Conservation (phyloP, 2,329 filamentous ascomycete species). For the Colletotrichum limetticola region DNA sequence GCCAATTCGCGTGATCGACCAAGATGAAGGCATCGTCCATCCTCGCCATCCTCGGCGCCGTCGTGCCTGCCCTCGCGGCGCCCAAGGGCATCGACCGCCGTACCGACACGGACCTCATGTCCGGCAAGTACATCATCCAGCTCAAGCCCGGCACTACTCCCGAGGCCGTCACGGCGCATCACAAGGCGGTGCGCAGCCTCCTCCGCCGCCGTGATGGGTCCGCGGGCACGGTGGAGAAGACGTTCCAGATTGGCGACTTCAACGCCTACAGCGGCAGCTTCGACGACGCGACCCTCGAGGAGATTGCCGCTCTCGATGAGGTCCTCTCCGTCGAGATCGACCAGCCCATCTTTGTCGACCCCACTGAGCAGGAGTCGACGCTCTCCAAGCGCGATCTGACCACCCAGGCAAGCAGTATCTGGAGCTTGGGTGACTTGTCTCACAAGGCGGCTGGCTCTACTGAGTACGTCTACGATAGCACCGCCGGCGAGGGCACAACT, state of each 20-base stretch:
- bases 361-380: not conserved
- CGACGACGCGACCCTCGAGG: conserved; percentile 50
- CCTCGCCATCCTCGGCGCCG: conserved; percentile 11
- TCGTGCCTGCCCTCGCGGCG: conserved; percentile 16
- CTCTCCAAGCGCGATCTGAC: conserved; percentile 27
- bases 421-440: conserved; percentile 51
- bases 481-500: conserved; percentile 39
- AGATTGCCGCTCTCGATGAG: conserved; percentile 49
- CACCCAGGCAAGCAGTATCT: conserved; percentile 39
- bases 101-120: conserved; percentile 38
- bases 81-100: conserved; percentile 9
- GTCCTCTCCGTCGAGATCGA: conserved; percentile 46
- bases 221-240: conserved; percentile 39
- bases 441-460: conserved; percentile 46
- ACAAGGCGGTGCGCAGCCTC: conserved; percentile 43
- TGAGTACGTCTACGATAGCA: conserved; percentile 42
- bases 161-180: conserved; percentile 40
- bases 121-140: conserved; percentile 58
- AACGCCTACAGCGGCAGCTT: conserved; percentile 56
- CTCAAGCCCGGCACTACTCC: conserved; percentile 49
- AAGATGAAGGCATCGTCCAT: conserved; percentile 22
- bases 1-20: not conserved
- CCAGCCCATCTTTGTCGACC: conserved; percentile 23
- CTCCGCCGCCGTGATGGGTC: conserved; percentile 46
- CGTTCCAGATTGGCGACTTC: conserved; percentile 41